Conservation (phyloP, 2,329 filamentous ascomycete genomes). For the Septoria petroselini region DNA sequence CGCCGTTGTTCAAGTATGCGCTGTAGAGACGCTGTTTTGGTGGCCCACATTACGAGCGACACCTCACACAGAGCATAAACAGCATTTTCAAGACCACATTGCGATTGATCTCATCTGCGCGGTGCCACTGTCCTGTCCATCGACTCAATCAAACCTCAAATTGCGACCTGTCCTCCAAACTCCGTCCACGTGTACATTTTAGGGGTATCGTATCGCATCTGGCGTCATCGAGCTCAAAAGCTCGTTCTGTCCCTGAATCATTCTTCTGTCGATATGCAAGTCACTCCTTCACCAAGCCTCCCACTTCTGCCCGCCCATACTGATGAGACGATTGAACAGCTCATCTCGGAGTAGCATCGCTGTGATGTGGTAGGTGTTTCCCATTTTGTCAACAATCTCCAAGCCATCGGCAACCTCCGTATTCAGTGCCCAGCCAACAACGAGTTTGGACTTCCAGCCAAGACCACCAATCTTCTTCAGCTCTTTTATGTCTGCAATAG, state of each 20-base stretch:
- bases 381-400: slow-evolving; percentile 59
- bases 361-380: slow-evolving; percentile 61
- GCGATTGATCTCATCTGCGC: too few species aligned
- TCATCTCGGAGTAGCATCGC: slow-evolving; percentile 71
- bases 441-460: slow-evolving; percentile 79
- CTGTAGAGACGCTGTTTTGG: too few species aligned
- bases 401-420: slow-evolving; percentile 73
- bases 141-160: too few species aligned
- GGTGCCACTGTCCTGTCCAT: too few species aligned
- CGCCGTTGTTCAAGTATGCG: slow-evolving; percentile 40
- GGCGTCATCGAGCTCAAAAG: background rate
- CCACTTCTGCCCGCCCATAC: slow-evolving; percentile 80
- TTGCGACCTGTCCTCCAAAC: too few species aligned
- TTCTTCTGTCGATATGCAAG: slow-evolving; percentile 17
- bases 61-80: too few species aligned
- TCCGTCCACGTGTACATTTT: background rate
- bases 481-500: slow-evolving; percentile 68
- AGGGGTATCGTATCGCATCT: slow-evolving; percentile 7
- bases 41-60: too few species aligned
- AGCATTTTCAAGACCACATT: too few species aligned
- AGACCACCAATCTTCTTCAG: slow-evolving; percentile 76
- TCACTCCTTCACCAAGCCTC: slow-evolving; percentile 64
- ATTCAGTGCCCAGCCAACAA: slow-evolving; percentile 75
- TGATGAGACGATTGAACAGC: slow-evolving; percentile 73
- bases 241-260: background rate